These are phyloP conservation scores for Apocynum venetum DNA, from an alignment of 257 asterid species.

Conservation along the genomic window DNA sequence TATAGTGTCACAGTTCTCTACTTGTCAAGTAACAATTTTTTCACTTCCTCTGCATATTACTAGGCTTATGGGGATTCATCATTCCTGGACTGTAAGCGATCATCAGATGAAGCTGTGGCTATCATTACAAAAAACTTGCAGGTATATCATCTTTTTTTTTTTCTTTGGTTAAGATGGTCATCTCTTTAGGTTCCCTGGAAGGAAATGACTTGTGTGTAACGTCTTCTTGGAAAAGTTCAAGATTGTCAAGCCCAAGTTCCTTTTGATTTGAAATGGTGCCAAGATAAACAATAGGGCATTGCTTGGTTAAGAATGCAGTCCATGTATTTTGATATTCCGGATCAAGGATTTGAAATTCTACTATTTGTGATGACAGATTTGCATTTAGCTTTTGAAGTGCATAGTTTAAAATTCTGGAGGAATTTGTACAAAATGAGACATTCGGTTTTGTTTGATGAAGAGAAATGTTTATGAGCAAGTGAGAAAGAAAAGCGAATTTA, in stretches of 20 bases:
- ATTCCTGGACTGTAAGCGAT: conserved; percentile 86
- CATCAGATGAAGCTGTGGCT: conserved; percentile 82
- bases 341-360: not conserved
- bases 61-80: conserved; percentile 98
- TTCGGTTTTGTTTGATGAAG: not conserved
- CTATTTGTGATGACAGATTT: too few relatives aligned
- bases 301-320: not conserved
- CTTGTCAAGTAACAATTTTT: conserved; percentile 19
- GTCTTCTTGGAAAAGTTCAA: not conserved
- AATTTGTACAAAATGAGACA: not conserved
- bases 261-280: conserved; percentile 1
- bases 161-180: not conserved
- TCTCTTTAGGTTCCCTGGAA: not conserved
- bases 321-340: not conserved
- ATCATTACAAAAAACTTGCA: conserved; percentile 64
- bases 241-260: not conserved
- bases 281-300: not conserved
- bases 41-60: conserved; percentile 17
- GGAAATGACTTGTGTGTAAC: not conserved
- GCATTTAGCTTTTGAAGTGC: too few relatives aligned
- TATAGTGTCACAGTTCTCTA: conserved; percentile 10
- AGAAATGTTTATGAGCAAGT: not conserved
- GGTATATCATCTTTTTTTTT: conserved; percentile 33
- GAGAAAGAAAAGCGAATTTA: too few relatives aligned
- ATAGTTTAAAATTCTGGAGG: not conserved